Evolutionary conservation across 257 asterid species (phyloP).

Genomic region (Primulina huaijiensis): DNA sequence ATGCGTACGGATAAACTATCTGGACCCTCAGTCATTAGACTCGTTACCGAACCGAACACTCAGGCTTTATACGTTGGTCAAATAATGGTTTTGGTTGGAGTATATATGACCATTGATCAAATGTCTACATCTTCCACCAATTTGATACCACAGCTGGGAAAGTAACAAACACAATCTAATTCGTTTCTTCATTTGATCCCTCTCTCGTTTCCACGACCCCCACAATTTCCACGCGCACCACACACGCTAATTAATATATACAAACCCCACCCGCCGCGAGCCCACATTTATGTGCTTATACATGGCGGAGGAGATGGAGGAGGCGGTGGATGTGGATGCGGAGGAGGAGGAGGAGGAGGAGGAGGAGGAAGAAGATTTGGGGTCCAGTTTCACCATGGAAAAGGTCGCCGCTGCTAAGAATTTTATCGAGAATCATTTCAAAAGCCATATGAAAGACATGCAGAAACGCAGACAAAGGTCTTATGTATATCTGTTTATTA

Average conservation of each 20-base stretch:
- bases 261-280: constrained; percentile 3
- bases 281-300: not conserved
- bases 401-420: constrained; percentile 85
- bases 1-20: no score
- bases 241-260: constrained; percentile 2
- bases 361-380: constrained; percentile 41
- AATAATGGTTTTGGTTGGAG: no score
- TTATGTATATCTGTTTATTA: not conserved
- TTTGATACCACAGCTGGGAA: not conserved
- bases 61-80: no score
- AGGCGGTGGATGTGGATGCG: constrained; percentile 32
- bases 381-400: constrained; percentile 61
- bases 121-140: no score
- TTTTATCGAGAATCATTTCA: constrained; percentile 76
- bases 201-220: constrained; percentile 2
- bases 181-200: not conserved
- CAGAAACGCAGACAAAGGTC: constrained; percentile 65
- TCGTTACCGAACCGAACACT: no score
- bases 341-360: constrained; percentile 42
- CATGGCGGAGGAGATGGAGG: constrained; percentile 28
- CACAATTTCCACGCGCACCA: constrained; percentile 12
- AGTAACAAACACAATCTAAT: not conserved
- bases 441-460: constrained; percentile 56
- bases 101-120: no score
- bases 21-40: no score